These are phyloP conservation scores for Friedmanniomyces endolithicus DNA, from an alignment of 495 filamentous ascomycete genomes.

Conservation along the genomic window DNA sequence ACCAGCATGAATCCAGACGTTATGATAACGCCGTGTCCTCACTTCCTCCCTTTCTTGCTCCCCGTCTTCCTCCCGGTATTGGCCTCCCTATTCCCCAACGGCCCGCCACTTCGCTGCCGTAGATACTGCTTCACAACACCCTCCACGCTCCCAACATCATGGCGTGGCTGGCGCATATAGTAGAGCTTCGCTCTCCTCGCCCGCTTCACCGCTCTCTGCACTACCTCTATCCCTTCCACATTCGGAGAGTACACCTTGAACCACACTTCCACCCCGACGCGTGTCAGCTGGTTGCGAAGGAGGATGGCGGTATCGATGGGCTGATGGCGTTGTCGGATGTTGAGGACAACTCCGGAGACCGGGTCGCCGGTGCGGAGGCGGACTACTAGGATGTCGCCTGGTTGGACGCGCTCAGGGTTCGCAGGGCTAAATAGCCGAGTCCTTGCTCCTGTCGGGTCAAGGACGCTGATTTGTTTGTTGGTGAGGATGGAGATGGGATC, in stretches of 20 bases:
- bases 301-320: conserved; percentile 80
- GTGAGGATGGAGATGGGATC: conserved; percentile 53
- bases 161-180: conserved; percentile 69
- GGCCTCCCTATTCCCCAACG: conserved; percentile 30
- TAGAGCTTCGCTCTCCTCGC: conserved; percentile 80
- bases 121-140: conserved; percentile 58
- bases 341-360: conserved; percentile 75
- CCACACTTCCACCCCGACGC: conserved; percentile 94
- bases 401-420: conserved; percentile 60
- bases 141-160: conserved; percentile 60
- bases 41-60: conserved; percentile 12
- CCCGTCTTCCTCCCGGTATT: conserved; percentile 24
- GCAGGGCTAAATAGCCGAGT: conserved; percentile 63
- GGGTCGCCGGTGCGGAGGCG: conserved; percentile 73
- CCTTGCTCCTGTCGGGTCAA: conserved; percentile 76
- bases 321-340: conserved; percentile 52
- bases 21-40: not conserved
- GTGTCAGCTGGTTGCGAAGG: conserved; percentile 67
- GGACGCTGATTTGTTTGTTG: conserved; percentile 49
- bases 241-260: conserved; percentile 85
- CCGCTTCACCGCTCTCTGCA: conserved; percentile 71
- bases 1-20: too few species aligned
- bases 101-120: conserved; percentile 39
- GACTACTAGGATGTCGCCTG: conserved; percentile 85
- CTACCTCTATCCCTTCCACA: conserved; percentile 82